phyloP scores from a whole-genome alignment of 108 stramenopile genomes.

The Skeletonema grethae region DNA sequence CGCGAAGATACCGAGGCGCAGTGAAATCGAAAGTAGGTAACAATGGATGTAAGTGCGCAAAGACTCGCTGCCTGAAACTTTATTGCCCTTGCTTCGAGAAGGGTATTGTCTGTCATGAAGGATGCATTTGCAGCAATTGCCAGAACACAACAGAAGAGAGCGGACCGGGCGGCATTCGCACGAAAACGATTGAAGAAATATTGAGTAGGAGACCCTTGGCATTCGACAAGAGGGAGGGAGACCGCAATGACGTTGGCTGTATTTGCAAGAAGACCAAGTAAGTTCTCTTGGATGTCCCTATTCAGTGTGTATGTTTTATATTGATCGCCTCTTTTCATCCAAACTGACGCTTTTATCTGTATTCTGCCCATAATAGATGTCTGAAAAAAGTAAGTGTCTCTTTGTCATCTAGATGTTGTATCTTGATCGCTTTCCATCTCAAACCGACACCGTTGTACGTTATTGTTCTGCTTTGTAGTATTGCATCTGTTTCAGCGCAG shows the following conservation, averaged over 20 bases:
- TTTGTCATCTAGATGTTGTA: no score
- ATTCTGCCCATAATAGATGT: no score
- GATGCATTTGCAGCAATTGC: not conserved
- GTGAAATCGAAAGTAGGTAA: not conserved
- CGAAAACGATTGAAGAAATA: not conserved
- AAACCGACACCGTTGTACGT: no score
- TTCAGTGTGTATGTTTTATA: no score
- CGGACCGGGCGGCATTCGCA: conserved; percentile 10
- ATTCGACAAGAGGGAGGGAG: not conserved
- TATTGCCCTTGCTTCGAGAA: conserved; percentile 12
- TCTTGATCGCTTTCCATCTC: no score
- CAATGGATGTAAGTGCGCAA: conserved; percentile 4
- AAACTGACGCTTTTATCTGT: no score
- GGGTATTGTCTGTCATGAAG: not conserved
- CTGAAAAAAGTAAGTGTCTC: no score
- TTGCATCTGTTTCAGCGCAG: conserved; percentile 1
- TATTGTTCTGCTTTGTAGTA: no score
- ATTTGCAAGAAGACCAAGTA: conserved; percentile 6
- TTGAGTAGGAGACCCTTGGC: not conserved
- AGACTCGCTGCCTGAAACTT: conserved; percentile 4
- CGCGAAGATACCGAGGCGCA: not conserved
- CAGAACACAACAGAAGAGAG: conserved; percentile 2
- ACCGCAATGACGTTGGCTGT: not conserved
- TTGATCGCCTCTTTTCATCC: no score
- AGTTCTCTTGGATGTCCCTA: no score